Evolutionary conservation across 305 asterid species (phyloP), one percentile per base, ranked within the genome.

Genomic region (Ruellia speciosa): DNA sequence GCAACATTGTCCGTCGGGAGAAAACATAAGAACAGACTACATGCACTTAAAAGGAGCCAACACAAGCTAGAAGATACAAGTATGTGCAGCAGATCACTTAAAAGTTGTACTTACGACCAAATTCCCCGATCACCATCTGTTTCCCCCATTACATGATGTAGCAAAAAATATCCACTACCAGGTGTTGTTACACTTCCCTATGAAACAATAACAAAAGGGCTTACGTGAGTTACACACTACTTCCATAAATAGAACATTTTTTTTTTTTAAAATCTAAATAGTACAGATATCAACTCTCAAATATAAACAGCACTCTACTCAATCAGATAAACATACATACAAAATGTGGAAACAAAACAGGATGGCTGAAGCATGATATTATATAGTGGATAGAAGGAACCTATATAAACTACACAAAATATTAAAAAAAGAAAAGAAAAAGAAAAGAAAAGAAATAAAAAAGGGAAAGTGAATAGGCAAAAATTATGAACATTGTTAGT

Each of bases 111-210:
- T 79, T 79, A 90, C 95, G 96, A 87, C 98, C 98, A 90, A 80
- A 83, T 66, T 66, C 90, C 96, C 51, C 83, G 96, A 59, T 81
- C 90, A 69, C 98, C 98, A 52, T 85, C 96, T 60, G 96, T 87
- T 77, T 87, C 95, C 61, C 98, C 98, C 98, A 90, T 90, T 72
- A 85, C 81, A 50, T 87, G 98, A 76, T 90, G 98, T 56, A 90
- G 86, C 85, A 90, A 73, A 61, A 85, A 94, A 73, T 87, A 90
- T 76, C 98, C 98, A 74, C 96, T 85, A 59, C 98, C 98, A 70
- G 98, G 96, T 62, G 98, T 85, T 69, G 68, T 82, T 70, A 81
- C 87, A 68, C 86, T 76, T 59, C 90, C 98, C 98, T 87, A 59
- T 24, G 60, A 70, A 64, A 54, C 60, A 66, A 67, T 28, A 65